Percentiles rank a stretch among this genome's conserved stretches.
These are phyloP conservation scores for Plectosphaerella plurivora DNA, from an alignment of 2,329 filamentous ascomycete genomes.

Conservation along the genomic window DNA sequence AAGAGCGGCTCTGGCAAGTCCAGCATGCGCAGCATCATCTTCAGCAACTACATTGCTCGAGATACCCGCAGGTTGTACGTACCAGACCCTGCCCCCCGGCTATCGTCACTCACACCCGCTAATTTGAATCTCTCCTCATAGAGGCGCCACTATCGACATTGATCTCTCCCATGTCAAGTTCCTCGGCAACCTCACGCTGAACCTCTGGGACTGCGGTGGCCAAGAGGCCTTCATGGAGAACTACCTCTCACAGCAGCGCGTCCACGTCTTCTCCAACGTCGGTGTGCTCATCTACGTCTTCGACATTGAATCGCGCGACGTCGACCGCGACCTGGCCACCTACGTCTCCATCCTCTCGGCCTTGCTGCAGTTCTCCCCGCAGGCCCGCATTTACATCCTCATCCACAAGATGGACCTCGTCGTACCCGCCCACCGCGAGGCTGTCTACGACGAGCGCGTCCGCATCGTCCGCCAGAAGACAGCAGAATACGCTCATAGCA, in stretches of 20 bases:
- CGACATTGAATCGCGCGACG: slow-evolving; percentile 93
- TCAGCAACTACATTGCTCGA: slow-evolving; percentile 97
- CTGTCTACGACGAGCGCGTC: slow-evolving; percentile 81
- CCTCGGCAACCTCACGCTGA: slow-evolving; percentile 93
- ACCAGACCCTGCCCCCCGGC: neutral
- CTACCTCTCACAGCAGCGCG: slow-evolving; percentile 91
- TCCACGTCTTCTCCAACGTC: slow-evolving; percentile 94
- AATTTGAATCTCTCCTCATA: slow-evolving; percentile 16
- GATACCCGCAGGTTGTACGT: slow-evolving; percentile 78
- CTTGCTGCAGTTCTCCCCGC: slow-evolving; percentile 75
- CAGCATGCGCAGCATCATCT: slow-evolving; percentile 97
- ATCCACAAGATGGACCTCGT: slow-evolving; percentile 99
- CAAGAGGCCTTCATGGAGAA: slow-evolving; percentile 99
- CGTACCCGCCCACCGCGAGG: slow-evolving; percentile 70
- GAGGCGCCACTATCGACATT: slow-evolving; percentile 93
- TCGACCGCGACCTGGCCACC: slow-evolving; percentile 86
- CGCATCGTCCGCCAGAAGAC: slow-evolving; percentile 73
- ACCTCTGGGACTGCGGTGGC: slow-evolving; percentile 97
- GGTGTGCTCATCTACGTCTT: slow-evolving; percentile 99
- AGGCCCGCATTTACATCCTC: slow-evolving; percentile 85
- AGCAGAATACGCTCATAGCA: slow-evolving; percentile 41
- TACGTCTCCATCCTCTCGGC: slow-evolving; percentile 89
- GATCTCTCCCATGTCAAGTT: slow-evolving; percentile 99
- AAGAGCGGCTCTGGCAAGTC: slow-evolving; percentile 97
- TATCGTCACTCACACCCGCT: neutral